Conservation (phyloP, 1,284 basidiomycete genomes). For the Anthracocystis setariae region DNA sequence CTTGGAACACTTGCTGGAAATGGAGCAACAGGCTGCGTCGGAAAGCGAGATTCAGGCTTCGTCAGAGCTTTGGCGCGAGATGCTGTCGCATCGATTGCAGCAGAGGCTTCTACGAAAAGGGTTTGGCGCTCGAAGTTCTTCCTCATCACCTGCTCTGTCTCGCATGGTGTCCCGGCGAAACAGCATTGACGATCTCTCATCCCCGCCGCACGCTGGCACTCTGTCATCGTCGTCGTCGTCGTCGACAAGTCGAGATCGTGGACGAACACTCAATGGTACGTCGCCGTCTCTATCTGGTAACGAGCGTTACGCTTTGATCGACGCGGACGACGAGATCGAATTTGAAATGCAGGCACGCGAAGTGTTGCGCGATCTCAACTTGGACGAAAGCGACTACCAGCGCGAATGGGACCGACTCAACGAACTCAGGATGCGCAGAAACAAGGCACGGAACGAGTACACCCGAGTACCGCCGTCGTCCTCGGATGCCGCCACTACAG, state of each 20-base stretch:
- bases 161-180: constrained; percentile 20
- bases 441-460: constrained; percentile 49
- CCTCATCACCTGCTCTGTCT: constrained; percentile 21
- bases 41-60: constrained; percentile 17
- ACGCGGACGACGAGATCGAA: constrained; percentile 46
- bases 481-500: not conserved
- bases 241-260: constrained; percentile 10
- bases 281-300: constrained; percentile 11
- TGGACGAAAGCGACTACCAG: constrained; percentile 29
- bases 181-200: constrained; percentile 21
- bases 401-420: constrained; percentile 41
- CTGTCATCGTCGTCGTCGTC: not conserved
- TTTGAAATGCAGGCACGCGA: constrained; percentile 51
- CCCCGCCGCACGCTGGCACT: not conserved
- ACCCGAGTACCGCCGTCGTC: constrained; percentile 7
- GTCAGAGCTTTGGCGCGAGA: constrained; percentile 34
- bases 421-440: constrained; percentile 27
- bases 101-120: constrained; percentile 21
- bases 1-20: constrained; percentile 36
- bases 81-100: constrained; percentile 38
- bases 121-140: constrained; percentile 5
- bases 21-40: constrained; percentile 44
- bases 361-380: constrained; percentile 33
- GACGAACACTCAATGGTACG: not conserved
- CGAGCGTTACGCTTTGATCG: constrained; percentile 35